Evolutionary conservation across 495 filamentous ascomycete species (phyloP).

Genomic region (Mycothermus thermophilus): DNA sequence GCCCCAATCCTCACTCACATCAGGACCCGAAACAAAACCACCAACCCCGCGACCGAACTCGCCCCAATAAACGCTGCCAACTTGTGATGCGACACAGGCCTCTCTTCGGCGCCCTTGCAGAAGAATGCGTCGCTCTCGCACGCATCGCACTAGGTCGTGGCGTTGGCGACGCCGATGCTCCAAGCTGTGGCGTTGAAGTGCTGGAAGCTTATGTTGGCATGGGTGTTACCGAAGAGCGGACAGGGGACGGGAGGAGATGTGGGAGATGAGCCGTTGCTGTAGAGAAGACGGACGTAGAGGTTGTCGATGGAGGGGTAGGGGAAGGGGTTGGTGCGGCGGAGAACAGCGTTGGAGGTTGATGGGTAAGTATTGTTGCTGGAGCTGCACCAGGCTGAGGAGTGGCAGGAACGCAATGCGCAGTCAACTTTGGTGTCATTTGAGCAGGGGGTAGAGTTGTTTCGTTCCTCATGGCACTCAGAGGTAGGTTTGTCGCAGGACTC

Average conservation of each 20-base stretch:
- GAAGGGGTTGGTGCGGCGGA: too few species aligned
- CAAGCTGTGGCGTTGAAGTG: constrained; percentile 3
- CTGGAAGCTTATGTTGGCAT: not conserved
- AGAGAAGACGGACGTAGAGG: constrained; percentile 28
- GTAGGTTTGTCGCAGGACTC: too few species aligned
- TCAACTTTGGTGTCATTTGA: not conserved
- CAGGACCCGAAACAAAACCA: too few species aligned
- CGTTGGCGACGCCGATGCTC: not conserved
- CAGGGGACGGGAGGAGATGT: not conserved
- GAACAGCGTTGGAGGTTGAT: too few species aligned
- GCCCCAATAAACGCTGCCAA: too few species aligned
- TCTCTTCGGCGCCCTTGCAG: not conserved
- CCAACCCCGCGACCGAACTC: too few species aligned
- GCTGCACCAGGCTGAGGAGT: too few species aligned
- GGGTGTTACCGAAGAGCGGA: constrained; percentile 1
- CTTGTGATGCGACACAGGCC: too few species aligned
- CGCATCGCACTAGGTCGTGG: not conserved
- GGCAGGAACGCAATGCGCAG: too few species aligned
- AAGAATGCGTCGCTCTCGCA: constrained; percentile 1
- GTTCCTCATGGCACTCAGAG: too few species aligned
- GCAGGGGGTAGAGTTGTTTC: not conserved
- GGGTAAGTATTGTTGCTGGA: too few species aligned
- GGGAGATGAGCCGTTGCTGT: constrained; percentile 19
- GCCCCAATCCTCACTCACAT: too few species aligned
- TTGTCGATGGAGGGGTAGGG: constrained; percentile 14